Evolutionary conservation across 768 basidiomycete genomes (phyloP).

Genomic region (Boletus rubropictus): DNA sequence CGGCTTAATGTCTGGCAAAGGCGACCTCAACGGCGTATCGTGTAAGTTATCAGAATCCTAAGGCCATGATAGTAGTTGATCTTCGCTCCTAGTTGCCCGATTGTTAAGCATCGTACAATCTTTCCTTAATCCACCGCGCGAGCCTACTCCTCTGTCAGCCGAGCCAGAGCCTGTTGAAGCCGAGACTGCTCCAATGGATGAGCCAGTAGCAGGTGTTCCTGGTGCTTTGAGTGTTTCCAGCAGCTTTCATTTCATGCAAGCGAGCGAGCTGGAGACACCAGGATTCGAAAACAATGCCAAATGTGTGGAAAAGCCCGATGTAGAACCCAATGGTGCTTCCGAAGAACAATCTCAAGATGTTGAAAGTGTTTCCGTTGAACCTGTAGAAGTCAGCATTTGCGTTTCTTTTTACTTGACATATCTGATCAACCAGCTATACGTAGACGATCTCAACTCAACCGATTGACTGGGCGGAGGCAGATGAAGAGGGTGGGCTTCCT

Average conservation of each 20-base stretch:
- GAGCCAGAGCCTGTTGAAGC: constrained; percentile 28
- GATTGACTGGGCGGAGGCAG: constrained; percentile 74
- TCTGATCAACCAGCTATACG: background rate
- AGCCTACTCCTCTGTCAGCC: constrained; percentile 30
- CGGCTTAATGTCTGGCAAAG: constrained; percentile 52
- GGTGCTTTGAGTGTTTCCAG: constrained; percentile 36
- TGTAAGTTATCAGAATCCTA: constrained; percentile 42
- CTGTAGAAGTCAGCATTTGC: constrained; percentile 31
- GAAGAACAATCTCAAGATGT: constrained; percentile 15
- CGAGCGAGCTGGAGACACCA: constrained; percentile 63
- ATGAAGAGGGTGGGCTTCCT: constrained; percentile 76
- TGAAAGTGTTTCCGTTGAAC: constrained; percentile 9
- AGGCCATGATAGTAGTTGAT: constrained; percentile 5
- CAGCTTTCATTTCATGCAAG: constrained; percentile 78
- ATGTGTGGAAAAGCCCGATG: constrained; percentile 50
- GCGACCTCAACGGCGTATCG: constrained; percentile 55
- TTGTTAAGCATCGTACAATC: constrained; percentile 52
- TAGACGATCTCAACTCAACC: constrained; percentile 29
- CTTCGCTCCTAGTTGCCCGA: constrained; percentile 48
- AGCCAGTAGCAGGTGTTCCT: constrained; percentile 40
- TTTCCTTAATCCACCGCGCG: constrained; percentile 45
- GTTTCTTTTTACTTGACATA: background rate
- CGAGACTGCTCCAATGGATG: constrained; percentile 24
- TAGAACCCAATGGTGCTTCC: constrained; percentile 13
- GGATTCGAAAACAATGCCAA: constrained; percentile 49